Base-by-base conservation (phyloP, 2,329 filamentous ascomycete genomes). In the Pseudocercospora pini-densiflorae region DNA sequence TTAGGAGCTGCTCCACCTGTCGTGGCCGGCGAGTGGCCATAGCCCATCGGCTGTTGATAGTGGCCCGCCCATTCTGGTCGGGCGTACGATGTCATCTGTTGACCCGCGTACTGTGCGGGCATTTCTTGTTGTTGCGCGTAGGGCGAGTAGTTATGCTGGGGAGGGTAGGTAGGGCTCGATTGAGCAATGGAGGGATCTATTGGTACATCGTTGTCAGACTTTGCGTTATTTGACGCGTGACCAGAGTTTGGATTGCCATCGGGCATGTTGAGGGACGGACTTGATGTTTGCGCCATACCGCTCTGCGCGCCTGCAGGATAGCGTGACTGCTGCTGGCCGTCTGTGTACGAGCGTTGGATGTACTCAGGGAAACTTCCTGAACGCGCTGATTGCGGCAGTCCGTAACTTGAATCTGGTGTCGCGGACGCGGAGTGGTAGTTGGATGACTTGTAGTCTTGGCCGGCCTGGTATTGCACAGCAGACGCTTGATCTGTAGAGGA, bases 111-210 rank as follows among this genome's bases (percentile, higher is more conserved):
- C 75, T 96, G 92, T 19, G 55, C 55, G 75, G 89, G 85, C 91
- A 97, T 95, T 74, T 97, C 92, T 85, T 93, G 90, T 72, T 90
- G 90, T 72, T 90, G 90, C 65, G 89, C 89, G 82, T 97, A 97
- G 40, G 94, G 92, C 74, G 93, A 94, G 81, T 97, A 96, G 79
- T 91, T 89, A 69, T 86, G 84, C 71, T 89, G 87, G 71, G 93
- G 91, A 74, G 92, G 88, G 80, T 97, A 97, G 76, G 92, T 94
- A 68, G 94, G 94, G 86, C 93, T 97, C 78, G 93, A 92, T 76
- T 92, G 90, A 81, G 93, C 92, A 80, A 97, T 97, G 81, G 93
- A 96, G 78, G 94, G 93, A 96, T 97, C 94, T 97, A 97, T 94
- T 90, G 93, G 93, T 86, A 96, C 89, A 89, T 93, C 90, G 88